Evolutionary conservation across 192 early-diverging fungal species (phyloP).

Genomic region (Spinellus fusiger): DNA sequence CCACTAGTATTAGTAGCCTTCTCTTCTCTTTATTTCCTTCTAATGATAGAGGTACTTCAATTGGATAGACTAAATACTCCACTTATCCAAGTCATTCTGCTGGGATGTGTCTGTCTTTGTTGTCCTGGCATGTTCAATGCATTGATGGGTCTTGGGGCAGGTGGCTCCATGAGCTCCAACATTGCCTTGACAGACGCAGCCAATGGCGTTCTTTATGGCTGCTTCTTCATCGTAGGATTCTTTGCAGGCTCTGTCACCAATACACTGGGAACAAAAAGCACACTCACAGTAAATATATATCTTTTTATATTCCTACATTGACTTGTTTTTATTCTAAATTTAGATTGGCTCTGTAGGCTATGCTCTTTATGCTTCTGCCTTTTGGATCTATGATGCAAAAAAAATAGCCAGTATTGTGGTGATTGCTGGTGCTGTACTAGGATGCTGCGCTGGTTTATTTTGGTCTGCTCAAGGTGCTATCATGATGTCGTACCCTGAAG

Average conservation of each 20-base stretch:
- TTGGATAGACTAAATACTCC: conserved; percentile 45
- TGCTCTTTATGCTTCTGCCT: conserved; percentile 66
- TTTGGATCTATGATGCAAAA: conserved; percentile 45
- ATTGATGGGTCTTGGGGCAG: conserved; percentile 32
- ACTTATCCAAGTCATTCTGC: conserved; percentile 60
- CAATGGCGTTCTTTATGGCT: conserved; percentile 69
- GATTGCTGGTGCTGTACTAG: conserved; percentile 68
- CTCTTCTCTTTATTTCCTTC: not conserved
- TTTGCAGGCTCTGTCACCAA: conserved; percentile 27
- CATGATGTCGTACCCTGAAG: conserved; percentile 78
- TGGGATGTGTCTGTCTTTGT: conserved; percentile 67
- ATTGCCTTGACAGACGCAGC: conserved; percentile 31
- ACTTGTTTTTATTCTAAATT: conserved; percentile 29
- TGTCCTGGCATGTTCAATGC: conserved; percentile 84
- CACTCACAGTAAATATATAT: conserved; percentile 9
- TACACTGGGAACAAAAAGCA: conserved; percentile 20
- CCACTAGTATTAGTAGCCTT: no score
- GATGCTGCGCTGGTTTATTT: conserved; percentile 66
- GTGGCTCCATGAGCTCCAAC: conserved; percentile 22
- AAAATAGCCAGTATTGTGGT: conserved; percentile 54
- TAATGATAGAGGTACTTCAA: not conserved
- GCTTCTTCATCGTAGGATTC: conserved; percentile 51
- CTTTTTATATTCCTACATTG: conserved; percentile 27
- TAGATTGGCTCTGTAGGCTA: conserved; percentile 57
- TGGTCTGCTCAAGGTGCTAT: conserved; percentile 76